A percentile compares a stretch with the other conserved stretches of the same genome.
Evolutionary conservation across 2,329 filamentous ascomycete species (phyloP).

Genomic region (Penicillium brevicompactum): DNA sequence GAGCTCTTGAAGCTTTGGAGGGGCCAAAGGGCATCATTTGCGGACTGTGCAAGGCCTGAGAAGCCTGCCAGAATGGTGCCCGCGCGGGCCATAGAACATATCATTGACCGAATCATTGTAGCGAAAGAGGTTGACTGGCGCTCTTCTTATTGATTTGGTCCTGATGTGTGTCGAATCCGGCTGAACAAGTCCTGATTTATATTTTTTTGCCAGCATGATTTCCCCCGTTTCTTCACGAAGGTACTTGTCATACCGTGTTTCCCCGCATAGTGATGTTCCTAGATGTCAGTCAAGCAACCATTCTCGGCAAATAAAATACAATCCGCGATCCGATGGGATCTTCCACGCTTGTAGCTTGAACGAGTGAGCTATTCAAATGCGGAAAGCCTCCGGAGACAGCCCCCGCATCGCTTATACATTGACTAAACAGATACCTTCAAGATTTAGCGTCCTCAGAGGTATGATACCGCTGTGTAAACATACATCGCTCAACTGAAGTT

Average conservation of each 20-base stretch:
- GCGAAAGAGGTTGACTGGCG: neutral
- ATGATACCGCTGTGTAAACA: too few species aligned
- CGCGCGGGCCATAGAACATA: neutral
- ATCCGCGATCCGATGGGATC: neutral
- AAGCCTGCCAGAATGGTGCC: slow-evolving; percentile 9
- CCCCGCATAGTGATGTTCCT: neutral
- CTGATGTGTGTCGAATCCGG: neutral
- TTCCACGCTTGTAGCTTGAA: neutral
- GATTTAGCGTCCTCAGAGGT: too few species aligned
- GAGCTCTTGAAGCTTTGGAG: slow-evolving; percentile 22
- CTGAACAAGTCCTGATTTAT: neutral
- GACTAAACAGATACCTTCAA: too few species aligned
- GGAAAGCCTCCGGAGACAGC: neutral
- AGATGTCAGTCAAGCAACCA: neutral
- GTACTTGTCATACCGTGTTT: neutral
- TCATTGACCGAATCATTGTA: neutral
- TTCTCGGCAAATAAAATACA: neutral
- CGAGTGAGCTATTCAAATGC: neutral
- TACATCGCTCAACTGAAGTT: too few species aligned
- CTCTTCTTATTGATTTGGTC: neutral
- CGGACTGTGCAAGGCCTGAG: slow-evolving; percentile 3
- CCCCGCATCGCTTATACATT: neutral
- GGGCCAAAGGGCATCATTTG: slow-evolving; percentile 16
- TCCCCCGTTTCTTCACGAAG: neutral
- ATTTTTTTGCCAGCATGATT: neutral